Conservation (phyloP, 495 filamentous ascomycete genomes). For the Corynascus novoguineensis region DNA sequence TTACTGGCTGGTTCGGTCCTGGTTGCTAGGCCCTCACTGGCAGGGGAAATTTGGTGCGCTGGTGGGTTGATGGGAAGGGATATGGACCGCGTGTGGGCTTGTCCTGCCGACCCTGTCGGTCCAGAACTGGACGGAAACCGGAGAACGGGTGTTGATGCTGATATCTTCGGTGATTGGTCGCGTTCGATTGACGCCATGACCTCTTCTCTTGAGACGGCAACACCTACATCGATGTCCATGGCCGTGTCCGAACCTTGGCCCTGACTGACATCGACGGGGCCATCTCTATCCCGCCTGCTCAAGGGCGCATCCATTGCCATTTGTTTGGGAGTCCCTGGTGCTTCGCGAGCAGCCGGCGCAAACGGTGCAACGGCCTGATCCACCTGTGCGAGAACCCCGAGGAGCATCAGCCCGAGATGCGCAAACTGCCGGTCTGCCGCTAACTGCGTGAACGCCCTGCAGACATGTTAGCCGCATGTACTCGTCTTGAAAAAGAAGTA, state of each 20-base stretch:
- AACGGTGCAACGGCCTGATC: constrained; percentile 38
- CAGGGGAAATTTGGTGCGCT: neutral
- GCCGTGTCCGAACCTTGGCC: neutral
- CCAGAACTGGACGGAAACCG: too few species aligned
- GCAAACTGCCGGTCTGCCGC: constrained; percentile 68
- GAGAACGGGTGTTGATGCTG: constrained; percentile 2
- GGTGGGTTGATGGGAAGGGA: constrained; percentile 4
- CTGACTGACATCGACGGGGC: neutral
- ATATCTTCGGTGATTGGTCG: constrained; percentile 3
- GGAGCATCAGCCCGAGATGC: constrained; percentile 68
- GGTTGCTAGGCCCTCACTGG: too few species aligned
- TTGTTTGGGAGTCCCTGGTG: constrained; percentile 1
- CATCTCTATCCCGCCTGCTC: too few species aligned
- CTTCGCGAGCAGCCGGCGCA: constrained; percentile 11
- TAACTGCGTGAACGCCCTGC: constrained; percentile 61
- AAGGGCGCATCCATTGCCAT: too few species aligned
- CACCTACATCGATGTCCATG: constrained; percentile 17
- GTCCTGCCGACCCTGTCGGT: neutral
- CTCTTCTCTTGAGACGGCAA: constrained; percentile 18
- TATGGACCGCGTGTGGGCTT: neutral
- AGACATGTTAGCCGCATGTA: neutral
- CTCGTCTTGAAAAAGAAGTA: neutral
- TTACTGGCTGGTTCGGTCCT: neutral
- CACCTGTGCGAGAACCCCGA: constrained; percentile 60
- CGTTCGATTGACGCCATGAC: constrained; percentile 1